A percentile compares a stretch with the other conserved stretches of the same genome.
Conservation (phyloP, 148 eudicot species). For the Silene latifolia region DNA sequence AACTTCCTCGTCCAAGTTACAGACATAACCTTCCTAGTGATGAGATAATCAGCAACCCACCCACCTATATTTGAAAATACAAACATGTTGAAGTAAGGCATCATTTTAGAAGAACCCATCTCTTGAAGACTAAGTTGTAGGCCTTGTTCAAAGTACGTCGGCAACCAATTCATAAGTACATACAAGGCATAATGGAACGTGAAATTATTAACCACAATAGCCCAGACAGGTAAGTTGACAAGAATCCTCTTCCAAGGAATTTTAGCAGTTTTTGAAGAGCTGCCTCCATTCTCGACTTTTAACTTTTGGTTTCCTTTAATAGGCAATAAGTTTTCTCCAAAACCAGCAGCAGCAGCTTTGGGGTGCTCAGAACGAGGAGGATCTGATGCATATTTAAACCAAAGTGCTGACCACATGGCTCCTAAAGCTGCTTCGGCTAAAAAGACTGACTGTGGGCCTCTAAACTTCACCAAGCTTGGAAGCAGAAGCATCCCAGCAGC, state of each 20-base stretch:
- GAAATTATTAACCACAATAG: slow-evolving; percentile 87
- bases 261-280: slow-evolving; percentile 32
- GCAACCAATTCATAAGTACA: slow-evolving; percentile 96
- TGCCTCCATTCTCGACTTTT: slow-evolving; percentile 51
- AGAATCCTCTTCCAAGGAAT: slow-evolving; percentile 80
- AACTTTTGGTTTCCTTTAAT: slow-evolving; percentile 48
- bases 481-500: slow-evolving; percentile 82
- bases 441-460: slow-evolving; percentile 74
- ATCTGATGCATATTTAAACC: slow-evolving; percentile 70
- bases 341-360: slow-evolving; percentile 88
- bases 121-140: slow-evolving; percentile 86
- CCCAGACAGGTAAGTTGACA: slow-evolving; percentile 82
- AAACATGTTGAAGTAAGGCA: slow-evolving; percentile 79
- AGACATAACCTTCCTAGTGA: slow-evolving; percentile 63
- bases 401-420: slow-evolving; percentile 68
- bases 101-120: slow-evolving; percentile 90
- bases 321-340: slow-evolving; percentile 72
- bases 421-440: slow-evolving; percentile 76
- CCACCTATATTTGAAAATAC: slow-evolving; percentile 81
- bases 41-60: slow-evolving; percentile 72
- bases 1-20: slow-evolving; percentile 74
- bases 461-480: slow-evolving; percentile 68
- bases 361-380: slow-evolving; percentile 83
- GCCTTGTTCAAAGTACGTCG: slow-evolving; percentile 87
- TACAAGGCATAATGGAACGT: slow-evolving; percentile 94